These are phyloP conservation scores for Fusarium phyllophilum DNA, from an alignment of 2,329 filamentous ascomycete species.

Conservation along the genomic window DNA sequence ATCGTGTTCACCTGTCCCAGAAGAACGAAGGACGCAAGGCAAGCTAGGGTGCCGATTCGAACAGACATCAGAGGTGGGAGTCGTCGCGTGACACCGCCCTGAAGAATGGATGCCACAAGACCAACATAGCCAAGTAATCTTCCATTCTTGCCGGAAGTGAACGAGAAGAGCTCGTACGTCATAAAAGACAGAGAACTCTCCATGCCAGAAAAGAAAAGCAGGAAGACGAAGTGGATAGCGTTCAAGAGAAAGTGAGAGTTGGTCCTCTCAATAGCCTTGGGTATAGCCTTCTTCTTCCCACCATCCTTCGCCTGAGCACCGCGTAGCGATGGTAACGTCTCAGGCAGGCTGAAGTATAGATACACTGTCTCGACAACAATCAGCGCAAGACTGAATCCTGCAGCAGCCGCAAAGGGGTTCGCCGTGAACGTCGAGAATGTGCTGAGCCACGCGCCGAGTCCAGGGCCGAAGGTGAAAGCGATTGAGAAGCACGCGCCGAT, in stretches of 20 bases:
- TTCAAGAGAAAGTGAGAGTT: constrained; percentile 89
- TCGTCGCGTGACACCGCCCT: constrained; percentile 89
- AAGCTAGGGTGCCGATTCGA: constrained; percentile 80
- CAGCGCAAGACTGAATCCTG: constrained; percentile 84
- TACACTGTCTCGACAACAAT: constrained; percentile 90
- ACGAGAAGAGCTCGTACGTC: constrained; percentile 93
- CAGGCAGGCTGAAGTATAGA: constrained; percentile 84
- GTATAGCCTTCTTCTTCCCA: constrained; percentile 30
- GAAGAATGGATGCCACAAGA: constrained; percentile 88
- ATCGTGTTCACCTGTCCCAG: constrained; percentile 77
- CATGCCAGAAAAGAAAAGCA: constrained; percentile 98
- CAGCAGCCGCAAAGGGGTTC: constrained; percentile 94
- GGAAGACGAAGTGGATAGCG: constrained; percentile 85
- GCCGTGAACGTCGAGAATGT: constrained; percentile 80
- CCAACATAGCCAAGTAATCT: constrained; percentile 90
- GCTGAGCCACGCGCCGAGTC: constrained; percentile 86
- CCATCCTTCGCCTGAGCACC: constrained; percentile 43
- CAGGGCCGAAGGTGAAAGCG: constrained; percentile 95
- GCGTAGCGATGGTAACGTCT: constrained; percentile 77
- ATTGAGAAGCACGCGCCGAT: constrained; percentile 97
- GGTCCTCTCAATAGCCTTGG: constrained; percentile 63
- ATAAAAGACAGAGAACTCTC: constrained; percentile 98
- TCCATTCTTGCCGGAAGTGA: constrained; percentile 82
- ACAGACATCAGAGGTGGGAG: constrained; percentile 84
- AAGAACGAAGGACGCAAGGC: constrained; percentile 81